A percentile compares a stretch with the other conserved stretches of the same genome.
Conservation (phyloP, 2,329 filamentous ascomycete genomes). For the Alternaria triticina region DNA sequence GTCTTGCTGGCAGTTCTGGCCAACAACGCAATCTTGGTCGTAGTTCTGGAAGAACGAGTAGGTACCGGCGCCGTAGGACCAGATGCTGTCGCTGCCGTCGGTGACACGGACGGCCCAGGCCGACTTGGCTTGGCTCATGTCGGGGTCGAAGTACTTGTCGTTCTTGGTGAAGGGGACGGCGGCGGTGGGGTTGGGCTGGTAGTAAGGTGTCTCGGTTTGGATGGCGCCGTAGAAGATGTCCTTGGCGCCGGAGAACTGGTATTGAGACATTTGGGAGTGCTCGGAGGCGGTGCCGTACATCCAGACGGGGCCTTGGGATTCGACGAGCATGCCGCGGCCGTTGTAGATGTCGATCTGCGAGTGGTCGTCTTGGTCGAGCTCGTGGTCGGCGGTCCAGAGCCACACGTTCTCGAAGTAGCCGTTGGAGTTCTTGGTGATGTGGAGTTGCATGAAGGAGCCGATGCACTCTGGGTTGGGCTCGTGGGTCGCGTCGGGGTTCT, state of each 20-base stretch:
- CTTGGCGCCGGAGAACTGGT: constrained; percentile 66
- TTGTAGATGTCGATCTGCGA: constrained; percentile 85
- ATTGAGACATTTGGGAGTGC: constrained; percentile 74
- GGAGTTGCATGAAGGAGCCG: constrained; percentile 71
- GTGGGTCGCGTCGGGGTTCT: constrained; percentile 71
- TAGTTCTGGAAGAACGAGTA: constrained; percentile 67
- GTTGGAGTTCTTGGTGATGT: constrained; percentile 62
- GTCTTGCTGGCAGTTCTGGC: constrained; percentile 59
- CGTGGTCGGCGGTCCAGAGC: constrained; percentile 91
- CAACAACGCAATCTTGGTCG: constrained; percentile 55
- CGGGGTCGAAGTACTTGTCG: constrained; percentile 51
- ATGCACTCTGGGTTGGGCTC: constrained; percentile 70
- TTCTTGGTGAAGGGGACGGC: constrained; percentile 62
- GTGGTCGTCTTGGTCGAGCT: constrained; percentile 77
- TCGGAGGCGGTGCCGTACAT: constrained; percentile 71
- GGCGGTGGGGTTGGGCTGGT: constrained; percentile 69
- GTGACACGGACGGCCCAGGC: constrained; percentile 56
- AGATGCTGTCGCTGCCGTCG: constrained; percentile 47
- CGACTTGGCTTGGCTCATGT: constrained; percentile 50
- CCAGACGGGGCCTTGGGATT: constrained; percentile 79
- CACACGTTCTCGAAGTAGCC: constrained; percentile 88
- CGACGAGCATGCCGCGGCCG: constrained; percentile 81
- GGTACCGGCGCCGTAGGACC: constrained; percentile 60
- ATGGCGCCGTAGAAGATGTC: constrained; percentile 69
- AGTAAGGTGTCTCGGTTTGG: constrained; percentile 76